These are phyloP conservation scores for Boletus reticuloceps DNA, from an alignment of 768 basidiomycete species.

Conservation along the genomic window DNA sequence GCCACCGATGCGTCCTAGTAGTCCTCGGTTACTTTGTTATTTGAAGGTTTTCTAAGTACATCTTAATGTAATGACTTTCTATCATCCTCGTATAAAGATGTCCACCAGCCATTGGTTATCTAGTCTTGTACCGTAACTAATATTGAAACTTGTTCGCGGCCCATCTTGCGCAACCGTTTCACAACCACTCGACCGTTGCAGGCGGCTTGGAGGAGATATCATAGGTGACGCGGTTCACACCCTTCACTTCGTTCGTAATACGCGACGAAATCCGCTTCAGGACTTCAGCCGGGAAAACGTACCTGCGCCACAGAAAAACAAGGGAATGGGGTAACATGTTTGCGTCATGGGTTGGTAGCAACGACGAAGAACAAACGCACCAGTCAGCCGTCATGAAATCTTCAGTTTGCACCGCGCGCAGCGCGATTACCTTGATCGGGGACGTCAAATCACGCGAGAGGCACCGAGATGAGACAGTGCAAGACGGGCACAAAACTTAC, in stretches of 20 bases:
- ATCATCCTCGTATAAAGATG: no score
- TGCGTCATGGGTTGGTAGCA: background rate
- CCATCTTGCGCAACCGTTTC: background rate
- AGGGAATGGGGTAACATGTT: conserved; percentile 6
- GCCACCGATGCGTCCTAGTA: no score
- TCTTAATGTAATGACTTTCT: no score
- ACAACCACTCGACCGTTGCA: conserved; percentile 56
- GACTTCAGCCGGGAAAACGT: conserved; percentile 91
- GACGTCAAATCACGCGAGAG: conserved; percentile 1
- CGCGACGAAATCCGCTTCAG: conserved; percentile 90
- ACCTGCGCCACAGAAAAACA: conserved; percentile 49
- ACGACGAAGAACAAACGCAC: conserved; percentile 40
- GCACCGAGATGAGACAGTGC: background rate
- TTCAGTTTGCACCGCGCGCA: conserved; percentile 95
- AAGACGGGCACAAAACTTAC: conserved; percentile 31
- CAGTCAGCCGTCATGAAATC: conserved; percentile 99
- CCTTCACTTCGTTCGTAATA: conserved; percentile 96
- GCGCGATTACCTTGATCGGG: conserved; percentile 70
- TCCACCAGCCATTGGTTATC: background rate
- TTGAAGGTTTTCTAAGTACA: no score
- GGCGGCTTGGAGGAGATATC: conserved; percentile 98
- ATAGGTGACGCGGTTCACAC: conserved; percentile 94
- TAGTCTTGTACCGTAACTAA: background rate
- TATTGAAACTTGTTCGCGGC: no score
- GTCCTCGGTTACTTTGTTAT: no score